Evolutionary conservation across 2,329 filamentous ascomycete species (phyloP).

Genomic region (Epichloe coenophiala): DNA sequence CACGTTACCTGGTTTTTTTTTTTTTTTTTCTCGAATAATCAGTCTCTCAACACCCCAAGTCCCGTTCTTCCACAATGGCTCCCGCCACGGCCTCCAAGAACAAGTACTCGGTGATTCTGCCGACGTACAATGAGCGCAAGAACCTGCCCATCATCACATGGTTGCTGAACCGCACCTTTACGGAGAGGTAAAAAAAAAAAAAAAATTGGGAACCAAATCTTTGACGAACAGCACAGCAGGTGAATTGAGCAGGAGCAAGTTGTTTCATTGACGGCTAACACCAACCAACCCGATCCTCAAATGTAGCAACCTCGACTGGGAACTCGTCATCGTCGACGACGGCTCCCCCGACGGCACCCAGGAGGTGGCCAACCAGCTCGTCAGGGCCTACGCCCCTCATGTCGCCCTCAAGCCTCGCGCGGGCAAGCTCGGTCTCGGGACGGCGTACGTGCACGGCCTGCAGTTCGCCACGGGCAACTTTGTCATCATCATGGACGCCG

Average conservation of each 20-base stretch:
- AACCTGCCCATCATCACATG: slow-evolving; percentile 94
- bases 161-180: slow-evolving; percentile 87
- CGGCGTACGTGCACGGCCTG: slow-evolving; percentile 89
- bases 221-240: neutral
- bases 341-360: slow-evolving; percentile 97
- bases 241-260: neutral
- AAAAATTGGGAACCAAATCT: slow-evolving; percentile 11
- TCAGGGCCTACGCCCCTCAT: slow-evolving; percentile 67
- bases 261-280: neutral
- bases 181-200: slow-evolving; percentile 54
- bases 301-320: slow-evolving; percentile 78
- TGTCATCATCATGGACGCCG: slow-evolving; percentile 99
- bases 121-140: slow-evolving; percentile 95
- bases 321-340: slow-evolving; percentile 96
- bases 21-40: neutral
- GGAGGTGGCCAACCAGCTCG: slow-evolving; percentile 77
- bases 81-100: slow-evolving; percentile 32
- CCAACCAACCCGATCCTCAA: neutral
- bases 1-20: neutral
- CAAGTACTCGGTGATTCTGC: slow-evolving; percentile 95
- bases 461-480: slow-evolving; percentile 85
- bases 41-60: neutral
- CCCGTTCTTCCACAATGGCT: slow-evolving; percentile 28
- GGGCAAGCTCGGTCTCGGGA: slow-evolving; percentile 94
- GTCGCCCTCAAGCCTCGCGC: slow-evolving; percentile 77